phyloP scores from a whole-genome alignment of 2,329 filamentous ascomycete species.

The Clonostachys rhizophaga region DNA sequence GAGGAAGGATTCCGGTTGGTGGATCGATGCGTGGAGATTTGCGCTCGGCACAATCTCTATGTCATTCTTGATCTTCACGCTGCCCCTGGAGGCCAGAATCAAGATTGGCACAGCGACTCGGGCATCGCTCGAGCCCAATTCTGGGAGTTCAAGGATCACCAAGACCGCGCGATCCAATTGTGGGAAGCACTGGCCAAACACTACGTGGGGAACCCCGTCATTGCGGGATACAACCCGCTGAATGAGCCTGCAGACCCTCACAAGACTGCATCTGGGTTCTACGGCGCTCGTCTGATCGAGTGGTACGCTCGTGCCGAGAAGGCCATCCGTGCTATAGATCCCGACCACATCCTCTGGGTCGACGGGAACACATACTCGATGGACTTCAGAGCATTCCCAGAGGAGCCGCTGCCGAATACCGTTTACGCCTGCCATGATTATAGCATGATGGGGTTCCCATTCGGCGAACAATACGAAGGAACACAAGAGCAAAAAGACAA shows the following conservation, averaged over 20 bases:
- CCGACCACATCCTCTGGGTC: slow-evolving; percentile 43
- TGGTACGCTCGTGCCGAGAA: slow-evolving; percentile 34
- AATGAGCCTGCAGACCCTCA: slow-evolving; percentile 22
- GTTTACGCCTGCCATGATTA: slow-evolving; percentile 53
- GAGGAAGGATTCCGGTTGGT: slow-evolving; percentile 40
- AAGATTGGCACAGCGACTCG: slow-evolving; percentile 39
- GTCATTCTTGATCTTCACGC: slow-evolving; percentile 39
- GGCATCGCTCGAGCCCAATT: slow-evolving; percentile 31
- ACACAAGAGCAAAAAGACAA: slow-evolving; percentile 33
- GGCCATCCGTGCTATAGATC: slow-evolving; percentile 31
- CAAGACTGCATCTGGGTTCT: slow-evolving; percentile 12
- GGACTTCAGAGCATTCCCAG: slow-evolving; percentile 38
- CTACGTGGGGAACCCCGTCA: slow-evolving; percentile 33
- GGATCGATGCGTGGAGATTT: slow-evolving; percentile 41
- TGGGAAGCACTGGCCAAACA: slow-evolving; percentile 34
- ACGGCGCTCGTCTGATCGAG: slow-evolving; percentile 21
- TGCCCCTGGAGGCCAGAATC: slow-evolving; percentile 38
- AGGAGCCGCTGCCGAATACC: slow-evolving; percentile 34
- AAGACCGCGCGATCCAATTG: slow-evolving; percentile 36
- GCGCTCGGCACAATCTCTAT: slow-evolving; percentile 33
- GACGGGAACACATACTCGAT: slow-evolving; percentile 51
- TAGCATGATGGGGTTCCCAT: slow-evolving; percentile 42
- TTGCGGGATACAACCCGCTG: slow-evolving; percentile 32
- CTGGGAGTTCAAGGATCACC: slow-evolving; percentile 40
- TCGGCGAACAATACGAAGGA: slow-evolving; percentile 29